Evolutionary conservation across 768 basidiomycete species (phyloP).

Genomic region (Scleroderma citrinum): DNA sequence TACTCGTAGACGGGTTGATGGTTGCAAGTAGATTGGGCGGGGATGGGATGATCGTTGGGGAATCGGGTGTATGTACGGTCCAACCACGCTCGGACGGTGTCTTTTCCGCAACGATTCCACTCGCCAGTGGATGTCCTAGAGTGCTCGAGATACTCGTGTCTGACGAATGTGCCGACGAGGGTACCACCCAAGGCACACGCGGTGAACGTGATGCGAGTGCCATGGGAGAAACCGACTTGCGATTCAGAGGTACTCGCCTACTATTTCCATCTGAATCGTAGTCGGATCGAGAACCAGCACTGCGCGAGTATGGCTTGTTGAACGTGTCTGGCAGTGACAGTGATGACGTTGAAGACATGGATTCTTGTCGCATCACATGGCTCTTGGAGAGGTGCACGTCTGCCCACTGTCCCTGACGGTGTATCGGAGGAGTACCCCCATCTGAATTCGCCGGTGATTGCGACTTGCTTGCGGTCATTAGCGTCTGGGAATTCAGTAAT

Average conservation of each 20-base stretch:
- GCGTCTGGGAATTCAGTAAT: constrained; percentile 49
- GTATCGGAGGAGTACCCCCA: constrained; percentile 27
- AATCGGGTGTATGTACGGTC: constrained; percentile 30
- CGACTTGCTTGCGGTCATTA: constrained; percentile 31
- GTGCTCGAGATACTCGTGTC: constrained; percentile 33
- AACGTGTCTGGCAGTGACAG: constrained; percentile 51
- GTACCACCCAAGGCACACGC: constrained; percentile 31
- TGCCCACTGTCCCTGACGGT: constrained; percentile 39
- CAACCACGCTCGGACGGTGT: constrained; percentile 23
- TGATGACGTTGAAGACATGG: constrained; percentile 61
- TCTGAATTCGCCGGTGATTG: constrained; percentile 29
- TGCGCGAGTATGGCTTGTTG: constrained; percentile 25
- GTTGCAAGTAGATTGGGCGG: constrained; percentile 31
- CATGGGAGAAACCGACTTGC: constrained; percentile 68
- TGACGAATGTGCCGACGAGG: constrained; percentile 39
- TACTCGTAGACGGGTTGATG: constrained; percentile 7
- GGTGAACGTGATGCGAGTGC: constrained; percentile 45
- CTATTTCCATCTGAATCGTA: constrained; percentile 56
- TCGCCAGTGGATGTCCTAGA: constrained; percentile 11
- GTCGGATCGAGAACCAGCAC: constrained; percentile 37
- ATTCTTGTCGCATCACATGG: constrained; percentile 41
- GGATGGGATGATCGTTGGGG: constrained; percentile 20
- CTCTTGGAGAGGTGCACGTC: constrained; percentile 40
- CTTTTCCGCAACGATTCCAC: constrained; percentile 16
- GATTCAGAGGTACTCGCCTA: constrained; percentile 57